phyloP scores from a whole-genome alignment of 225 moss, liverwort and hornwort species.

The Sphagnum tenellum region DNA sequence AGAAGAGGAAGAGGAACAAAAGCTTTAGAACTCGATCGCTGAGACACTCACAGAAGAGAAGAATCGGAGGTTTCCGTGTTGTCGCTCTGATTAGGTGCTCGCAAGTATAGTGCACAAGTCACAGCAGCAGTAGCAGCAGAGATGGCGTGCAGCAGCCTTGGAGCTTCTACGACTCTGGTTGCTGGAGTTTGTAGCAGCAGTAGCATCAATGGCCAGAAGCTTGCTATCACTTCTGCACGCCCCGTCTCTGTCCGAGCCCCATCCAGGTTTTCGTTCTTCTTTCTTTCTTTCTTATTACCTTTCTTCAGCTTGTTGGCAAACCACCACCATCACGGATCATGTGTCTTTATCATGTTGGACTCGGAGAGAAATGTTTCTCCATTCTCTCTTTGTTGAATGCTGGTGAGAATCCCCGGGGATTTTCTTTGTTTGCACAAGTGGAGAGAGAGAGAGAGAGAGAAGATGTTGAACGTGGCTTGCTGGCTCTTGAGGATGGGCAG shows the following conservation, averaged over 20 bases:
- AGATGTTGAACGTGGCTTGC: neutral
- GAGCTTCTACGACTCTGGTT: constrained; percentile 7
- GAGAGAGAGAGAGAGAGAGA: neutral
- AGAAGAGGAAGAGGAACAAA: too few species aligned
- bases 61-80: too few species aligned
- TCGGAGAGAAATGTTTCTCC: neutral
- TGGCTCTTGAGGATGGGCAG: constrained; percentile 15
- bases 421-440: neutral
- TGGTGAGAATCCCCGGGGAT: neutral
- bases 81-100: too few species aligned
- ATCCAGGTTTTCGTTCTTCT: constrained; percentile 20
- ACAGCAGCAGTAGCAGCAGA: too few species aligned
- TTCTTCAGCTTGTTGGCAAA: neutral
- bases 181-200: constrained; percentile 34
- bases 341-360: neutral
- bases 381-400: neutral
- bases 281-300: neutral
- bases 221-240: constrained; percentile 45
- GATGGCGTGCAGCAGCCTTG: too few species aligned
- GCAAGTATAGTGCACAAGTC: too few species aligned
- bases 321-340: neutral
- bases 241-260: constrained; percentile 42
- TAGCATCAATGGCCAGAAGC: constrained; percentile 69
- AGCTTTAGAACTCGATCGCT: too few species aligned
- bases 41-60: too few species aligned